Percentiles rank a stretch among this genome's conserved stretches.
Evolutionary conservation across 805 yeast species (phyloP).

Genomic region (Lachancea lanzarotensis): DNA sequence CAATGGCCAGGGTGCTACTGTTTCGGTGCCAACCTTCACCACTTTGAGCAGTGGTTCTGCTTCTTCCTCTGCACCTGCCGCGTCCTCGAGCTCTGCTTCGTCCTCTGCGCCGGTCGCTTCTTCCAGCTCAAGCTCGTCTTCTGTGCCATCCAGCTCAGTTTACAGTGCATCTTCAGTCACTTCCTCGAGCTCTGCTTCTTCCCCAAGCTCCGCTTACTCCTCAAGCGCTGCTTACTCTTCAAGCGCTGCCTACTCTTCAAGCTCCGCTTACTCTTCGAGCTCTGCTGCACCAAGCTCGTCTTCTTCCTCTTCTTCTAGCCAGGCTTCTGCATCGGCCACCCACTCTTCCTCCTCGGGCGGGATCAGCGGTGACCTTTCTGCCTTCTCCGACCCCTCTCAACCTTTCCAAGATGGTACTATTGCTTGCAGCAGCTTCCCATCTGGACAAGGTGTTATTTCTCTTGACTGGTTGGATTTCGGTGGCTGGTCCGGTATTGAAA

Average conservation of each 20-base stretch:
- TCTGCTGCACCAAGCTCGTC: conserved; percentile 7
- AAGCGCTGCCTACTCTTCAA: conserved; percentile 4
- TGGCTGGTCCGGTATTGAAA: conserved; percentile 48
- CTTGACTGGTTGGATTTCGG: conserved; percentile 48
- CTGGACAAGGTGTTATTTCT: conserved; percentile 61
- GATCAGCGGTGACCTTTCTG: conserved; percentile 47
- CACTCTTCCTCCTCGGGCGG: conserved; percentile 33
- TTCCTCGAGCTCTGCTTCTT: conserved; percentile 18
- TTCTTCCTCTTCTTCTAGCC: conserved; percentile 10
- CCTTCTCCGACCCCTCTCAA: conserved; percentile 42
- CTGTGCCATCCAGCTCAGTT: background rate
- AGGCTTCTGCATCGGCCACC: conserved; percentile 20
- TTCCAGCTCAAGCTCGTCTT: background rate
- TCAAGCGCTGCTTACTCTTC: conserved; percentile 18
- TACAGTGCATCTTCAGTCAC: conserved; percentile 12
- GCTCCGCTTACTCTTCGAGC: conserved; percentile 10
- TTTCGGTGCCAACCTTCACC: conserved; percentile 30
- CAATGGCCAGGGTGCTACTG: conserved; percentile 41
- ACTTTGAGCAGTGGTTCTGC: conserved; percentile 9
- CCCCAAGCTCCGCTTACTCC: conserved; percentile 10
- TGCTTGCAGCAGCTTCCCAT: conserved; percentile 59
- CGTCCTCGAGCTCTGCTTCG: conserved; percentile 24
- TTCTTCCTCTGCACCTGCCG: background rate
- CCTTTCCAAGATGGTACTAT: conserved; percentile 63
- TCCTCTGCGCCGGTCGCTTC: conserved; percentile 13